These are phyloP conservation scores for Solanum commersonii DNA, from an alignment of 257 asterid species.

Conservation along the genomic window DNA sequence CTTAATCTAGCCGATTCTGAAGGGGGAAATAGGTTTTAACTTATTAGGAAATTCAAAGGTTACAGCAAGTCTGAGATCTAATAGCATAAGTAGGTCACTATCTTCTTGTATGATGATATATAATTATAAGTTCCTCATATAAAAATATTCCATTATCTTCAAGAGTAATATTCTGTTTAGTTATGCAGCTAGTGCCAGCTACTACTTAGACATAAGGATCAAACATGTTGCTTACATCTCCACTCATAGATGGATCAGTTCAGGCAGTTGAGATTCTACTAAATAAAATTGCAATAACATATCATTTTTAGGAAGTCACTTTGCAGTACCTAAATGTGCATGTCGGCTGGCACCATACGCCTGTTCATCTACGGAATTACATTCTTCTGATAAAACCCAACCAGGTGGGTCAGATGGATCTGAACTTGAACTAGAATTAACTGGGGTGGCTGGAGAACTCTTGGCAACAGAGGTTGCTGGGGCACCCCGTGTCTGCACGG, in stretches of 20 bases:
- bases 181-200: not conserved
- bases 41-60: not conserved
- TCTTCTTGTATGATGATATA: not conserved
- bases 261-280: not conserved
- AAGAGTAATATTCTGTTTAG: not conserved
- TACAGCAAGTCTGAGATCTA: not conserved
- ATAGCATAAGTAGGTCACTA: not conserved
- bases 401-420: slow-evolving; percentile 28
- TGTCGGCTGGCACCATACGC: slow-evolving; percentile 10
- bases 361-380: slow-evolving; percentile 25
- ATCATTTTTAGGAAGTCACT: not conserved
- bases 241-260: not conserved
- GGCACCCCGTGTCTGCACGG: slow-evolving; percentile 46
- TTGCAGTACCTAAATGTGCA: slow-evolving; percentile 17
- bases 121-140: not conserved
- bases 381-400: slow-evolving; percentile 32
- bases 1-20: slow-evolving; percentile 4
- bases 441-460: slow-evolving; percentile 67
- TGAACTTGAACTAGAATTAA: slow-evolving; percentile 31
- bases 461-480: slow-evolving; percentile 65
- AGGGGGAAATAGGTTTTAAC: not conserved
- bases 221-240: not conserved
- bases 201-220: not conserved
- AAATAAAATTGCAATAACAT: not conserved
- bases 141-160: not conserved